These are phyloP conservation scores for Xylariaceae sp. DNA, from an alignment of 2,329 filamentous ascomycete species.

Conservation along the genomic window DNA sequence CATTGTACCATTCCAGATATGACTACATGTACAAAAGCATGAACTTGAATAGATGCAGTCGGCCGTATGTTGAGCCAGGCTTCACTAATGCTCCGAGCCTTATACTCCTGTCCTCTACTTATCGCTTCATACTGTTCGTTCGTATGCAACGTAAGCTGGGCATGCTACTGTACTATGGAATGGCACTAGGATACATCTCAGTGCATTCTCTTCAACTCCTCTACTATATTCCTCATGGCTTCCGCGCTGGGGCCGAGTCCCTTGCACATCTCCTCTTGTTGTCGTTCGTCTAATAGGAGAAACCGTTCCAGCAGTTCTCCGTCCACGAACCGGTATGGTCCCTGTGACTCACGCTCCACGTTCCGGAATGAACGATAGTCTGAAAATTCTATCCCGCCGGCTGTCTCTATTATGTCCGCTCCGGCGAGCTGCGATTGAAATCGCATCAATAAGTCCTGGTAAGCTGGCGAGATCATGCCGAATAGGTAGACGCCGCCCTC, in stretches of 20 bases:
- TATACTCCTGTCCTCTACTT: too few species aligned
- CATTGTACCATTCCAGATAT: too few species aligned
- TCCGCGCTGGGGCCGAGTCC: slow-evolving; percentile 57
- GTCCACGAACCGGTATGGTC: slow-evolving; percentile 83
- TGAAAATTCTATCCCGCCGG: slow-evolving; percentile 71
- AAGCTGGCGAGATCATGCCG: slow-evolving; percentile 64
- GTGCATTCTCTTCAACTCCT: slow-evolving; percentile 58
- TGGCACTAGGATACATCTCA: slow-evolving; percentile 28
- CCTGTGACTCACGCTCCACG: slow-evolving; percentile 61
- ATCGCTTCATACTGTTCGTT: too few species aligned
- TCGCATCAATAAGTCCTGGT: slow-evolving; percentile 74
- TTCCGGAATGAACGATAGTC: slow-evolving; percentile 79
- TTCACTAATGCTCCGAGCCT: too few species aligned
- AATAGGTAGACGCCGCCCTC: slow-evolving; percentile 92
- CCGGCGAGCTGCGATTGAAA: slow-evolving; percentile 68
- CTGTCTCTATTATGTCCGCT: slow-evolving; percentile 51
- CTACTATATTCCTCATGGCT: slow-evolving; percentile 56
- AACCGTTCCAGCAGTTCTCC: slow-evolving; percentile 87
- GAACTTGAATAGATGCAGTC: too few species aligned
- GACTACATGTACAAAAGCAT: too few species aligned
- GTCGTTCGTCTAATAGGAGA: slow-evolving; percentile 59
- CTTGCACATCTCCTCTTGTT: slow-evolving; percentile 48
- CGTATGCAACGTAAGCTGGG: too few species aligned
- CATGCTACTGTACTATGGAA: too few species aligned
- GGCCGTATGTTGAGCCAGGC: too few species aligned